Evolutionary conservation across 306 rosid species (phyloP).

Genomic region (Casuarina glauca): DNA sequence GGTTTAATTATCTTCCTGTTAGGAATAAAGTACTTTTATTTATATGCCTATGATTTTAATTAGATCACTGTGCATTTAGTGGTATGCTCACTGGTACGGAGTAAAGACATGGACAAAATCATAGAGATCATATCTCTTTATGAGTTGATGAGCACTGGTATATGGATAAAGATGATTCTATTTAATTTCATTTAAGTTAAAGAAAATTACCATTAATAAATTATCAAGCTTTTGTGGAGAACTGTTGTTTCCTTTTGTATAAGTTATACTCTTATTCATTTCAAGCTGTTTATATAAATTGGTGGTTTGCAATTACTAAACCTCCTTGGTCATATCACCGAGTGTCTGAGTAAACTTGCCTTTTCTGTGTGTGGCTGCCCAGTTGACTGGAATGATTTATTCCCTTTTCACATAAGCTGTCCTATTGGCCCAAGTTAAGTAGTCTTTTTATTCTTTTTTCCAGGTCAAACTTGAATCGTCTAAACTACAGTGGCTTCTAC

Average conservation of each 20-base stretch:
- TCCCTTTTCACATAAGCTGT: slow-evolving; percentile 14
- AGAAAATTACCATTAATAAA: slow-evolving; percentile 15
- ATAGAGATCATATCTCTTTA: background rate
- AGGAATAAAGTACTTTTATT: background rate
- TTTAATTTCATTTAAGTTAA: slow-evolving; percentile 1
- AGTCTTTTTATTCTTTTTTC: slow-evolving; percentile 16
- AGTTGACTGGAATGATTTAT: background rate
- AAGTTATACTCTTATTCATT: background rate
- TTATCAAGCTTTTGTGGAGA: background rate
- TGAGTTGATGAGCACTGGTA: background rate
- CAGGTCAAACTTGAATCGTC: slow-evolving; percentile 92
- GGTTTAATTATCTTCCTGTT: background rate
- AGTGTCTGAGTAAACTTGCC: background rate
- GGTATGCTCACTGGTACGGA: background rate
- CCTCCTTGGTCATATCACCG: background rate
- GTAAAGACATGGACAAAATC: background rate
- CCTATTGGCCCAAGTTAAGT: slow-evolving; percentile 7
- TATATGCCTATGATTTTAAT: background rate
- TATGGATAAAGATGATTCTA: slow-evolving; percentile 15
- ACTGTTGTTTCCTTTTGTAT: background rate
- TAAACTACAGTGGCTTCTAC: slow-evolving; percentile 85
- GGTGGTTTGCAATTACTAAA: background rate
- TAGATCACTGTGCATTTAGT: background rate
- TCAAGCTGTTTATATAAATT: background rate
- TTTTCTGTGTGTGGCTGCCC: background rate